Evolutionary conservation across 2,329 filamentous ascomycete species (phyloP), one percentile per base, ranked within the genome.

Genomic region (Venturia pyrina): DNA sequence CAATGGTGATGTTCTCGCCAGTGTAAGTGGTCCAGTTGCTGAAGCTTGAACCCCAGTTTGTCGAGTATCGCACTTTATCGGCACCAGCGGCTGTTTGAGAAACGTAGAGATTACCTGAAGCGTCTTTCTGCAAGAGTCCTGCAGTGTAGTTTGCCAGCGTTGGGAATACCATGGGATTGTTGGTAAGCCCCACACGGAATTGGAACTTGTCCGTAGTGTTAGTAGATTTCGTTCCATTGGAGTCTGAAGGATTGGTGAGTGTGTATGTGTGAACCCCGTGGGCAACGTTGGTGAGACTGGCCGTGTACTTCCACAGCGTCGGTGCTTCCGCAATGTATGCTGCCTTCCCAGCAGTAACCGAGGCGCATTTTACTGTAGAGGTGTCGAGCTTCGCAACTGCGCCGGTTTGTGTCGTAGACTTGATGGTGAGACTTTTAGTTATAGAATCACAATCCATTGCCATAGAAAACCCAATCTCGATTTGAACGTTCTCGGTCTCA

Each of bases 151-250:
- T 87, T 41, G 84, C 83, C 1, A 75, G 73, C 3, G 70, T 71
- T 0, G 83, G 82, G 70, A 85, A 87, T 0, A 87, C 78, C 61
- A 88, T 80, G 0, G 85, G 85, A 70, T 88, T 88, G 67, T 83
- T 77, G 3, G 70, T 70, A 67, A 81, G 77, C 43, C 86, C 86
- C 62, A 87, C 77, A 19, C 86, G 83, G 70, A 88, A 77, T 68
- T 88, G 76, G 73, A 88, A 87, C 66, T 83, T 81, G 68, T 89
- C 86, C n/a, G 79, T 73, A 0, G 83, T 77, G 62, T 80, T 76
- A 0, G 85, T 87, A 3, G 79, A 78, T 19, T 34, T 34, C 19
- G 17, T n/a, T 15, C 53, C 53, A n/a, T 59, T 37, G 6, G 28
- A 34, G 32, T 37, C 32, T 3, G 53, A 37, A 24, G 80, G 79